A percentile compares a stretch with the other conserved stretches of the same genome.
Conservation (phyloP, 1,139 yeast species). For the Zygoascus meyerae region DNA sequence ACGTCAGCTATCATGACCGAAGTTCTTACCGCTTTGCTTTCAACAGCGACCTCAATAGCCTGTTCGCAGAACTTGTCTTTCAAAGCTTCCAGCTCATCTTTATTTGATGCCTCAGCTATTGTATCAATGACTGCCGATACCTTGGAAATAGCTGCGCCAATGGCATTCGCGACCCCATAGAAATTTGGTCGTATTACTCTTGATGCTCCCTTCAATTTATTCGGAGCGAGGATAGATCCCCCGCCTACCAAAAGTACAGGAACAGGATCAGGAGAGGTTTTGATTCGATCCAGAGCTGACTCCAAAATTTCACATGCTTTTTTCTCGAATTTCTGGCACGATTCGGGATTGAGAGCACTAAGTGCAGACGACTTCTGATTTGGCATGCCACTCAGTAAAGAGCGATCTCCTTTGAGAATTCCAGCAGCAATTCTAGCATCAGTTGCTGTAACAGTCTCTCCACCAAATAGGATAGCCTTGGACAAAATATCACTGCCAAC, state of each 20-base stretch:
- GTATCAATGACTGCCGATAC: slow-evolving; percentile 28
- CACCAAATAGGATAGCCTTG: slow-evolving; percentile 38
- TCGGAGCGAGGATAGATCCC: slow-evolving; percentile 41
- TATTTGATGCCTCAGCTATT: slow-evolving; percentile 15
- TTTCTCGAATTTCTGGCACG: slow-evolving; percentile 21
- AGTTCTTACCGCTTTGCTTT: slow-evolving; percentile 16
- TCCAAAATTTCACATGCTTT: slow-evolving; percentile 33
- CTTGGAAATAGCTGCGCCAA: slow-evolving; percentile 45
- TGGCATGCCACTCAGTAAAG: slow-evolving; percentile 1
- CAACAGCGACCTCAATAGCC: slow-evolving; percentile 15
- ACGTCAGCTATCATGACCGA: slow-evolving; percentile 18
- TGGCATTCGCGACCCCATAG: slow-evolving; percentile 42
- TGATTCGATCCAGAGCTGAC: slow-evolving; percentile 38
- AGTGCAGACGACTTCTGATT: background rate
- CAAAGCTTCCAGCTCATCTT: slow-evolving; percentile 4
- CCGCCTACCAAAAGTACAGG: slow-evolving; percentile 44
- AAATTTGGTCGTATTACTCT: slow-evolving; percentile 38
- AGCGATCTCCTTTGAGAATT: slow-evolving; percentile 10
- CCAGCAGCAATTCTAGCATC: slow-evolving; percentile 34
- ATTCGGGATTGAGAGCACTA: slow-evolving; percentile 10
- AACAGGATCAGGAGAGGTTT: slow-evolving; percentile 40
- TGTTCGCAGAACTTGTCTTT: slow-evolving; percentile 3
- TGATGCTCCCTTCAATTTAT: slow-evolving; percentile 37
- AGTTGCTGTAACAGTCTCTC: slow-evolving; percentile 34
- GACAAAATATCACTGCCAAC: slow-evolving; percentile 36